phyloP scores from a whole-genome alignment of 176 grass and related monocot genomes.

The Triticum timopheevii region DNA sequence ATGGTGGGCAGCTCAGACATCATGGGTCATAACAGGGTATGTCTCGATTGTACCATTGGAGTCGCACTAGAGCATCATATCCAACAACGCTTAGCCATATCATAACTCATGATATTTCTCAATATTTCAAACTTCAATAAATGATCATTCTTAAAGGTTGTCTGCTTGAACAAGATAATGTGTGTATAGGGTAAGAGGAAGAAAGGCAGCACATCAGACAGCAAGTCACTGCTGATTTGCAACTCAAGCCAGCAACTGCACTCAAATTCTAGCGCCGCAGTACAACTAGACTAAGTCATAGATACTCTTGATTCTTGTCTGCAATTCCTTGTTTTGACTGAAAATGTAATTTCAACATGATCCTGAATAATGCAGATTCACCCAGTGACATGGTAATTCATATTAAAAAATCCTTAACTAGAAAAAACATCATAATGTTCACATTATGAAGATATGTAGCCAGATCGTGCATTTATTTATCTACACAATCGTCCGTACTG shows the following conservation, averaged over 20 bases:
- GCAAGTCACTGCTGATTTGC: background rate
- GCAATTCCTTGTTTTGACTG: background rate
- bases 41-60: background rate
- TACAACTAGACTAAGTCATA: background rate
- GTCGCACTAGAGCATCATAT: background rate
- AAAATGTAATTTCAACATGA: background rate
- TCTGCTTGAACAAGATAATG: background rate
- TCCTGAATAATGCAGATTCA: background rate
- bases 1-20: background rate
- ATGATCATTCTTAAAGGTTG: background rate
- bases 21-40: background rate
- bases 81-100: background rate
- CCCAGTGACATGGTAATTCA: background rate
- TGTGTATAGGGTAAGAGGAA: background rate
- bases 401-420: background rate
- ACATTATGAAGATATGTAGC: background rate
- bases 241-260: background rate
- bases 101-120: background rate
- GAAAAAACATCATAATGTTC: conserved; percentile 7
- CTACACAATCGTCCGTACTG: background rate
- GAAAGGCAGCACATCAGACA: background rate
- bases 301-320: background rate
- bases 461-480: background rate
- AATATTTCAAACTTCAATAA: background rate
- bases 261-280: background rate